Evolutionary conservation across 2,329 filamentous ascomycete genomes (phyloP).

Genomic region (Fusarium dlaminii): DNA sequence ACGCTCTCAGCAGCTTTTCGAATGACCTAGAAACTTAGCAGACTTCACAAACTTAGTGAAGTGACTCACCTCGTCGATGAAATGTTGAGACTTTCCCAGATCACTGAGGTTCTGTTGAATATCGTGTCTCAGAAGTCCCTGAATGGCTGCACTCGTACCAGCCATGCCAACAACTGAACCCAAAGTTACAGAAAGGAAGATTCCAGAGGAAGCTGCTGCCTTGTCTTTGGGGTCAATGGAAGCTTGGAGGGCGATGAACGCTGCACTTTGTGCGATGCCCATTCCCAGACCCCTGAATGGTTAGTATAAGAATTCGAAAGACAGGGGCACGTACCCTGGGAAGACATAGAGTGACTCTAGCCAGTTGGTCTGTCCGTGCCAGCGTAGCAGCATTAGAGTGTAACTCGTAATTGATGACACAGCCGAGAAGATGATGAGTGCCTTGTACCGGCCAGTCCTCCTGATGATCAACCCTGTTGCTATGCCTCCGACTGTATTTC

Average conservation of each 20-base stretch:
- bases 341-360: slow-evolving; percentile 68
- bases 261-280: slow-evolving; percentile 52
- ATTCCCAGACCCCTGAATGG: slow-evolving; percentile 44
- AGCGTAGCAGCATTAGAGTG: slow-evolving; percentile 61
- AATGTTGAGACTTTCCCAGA: slow-evolving; percentile 14
- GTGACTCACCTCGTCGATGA: slow-evolving; percentile 18
- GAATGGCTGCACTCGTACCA: slow-evolving; percentile 48
- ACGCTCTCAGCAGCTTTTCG: slow-evolving; percentile 32
- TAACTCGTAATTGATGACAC: slow-evolving; percentile 62
- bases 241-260: slow-evolving; percentile 54
- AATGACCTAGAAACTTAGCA: slow-evolving; percentile 20
- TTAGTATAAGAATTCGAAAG: neutral
- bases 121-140: slow-evolving; percentile 7
- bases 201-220: slow-evolving; percentile 52
- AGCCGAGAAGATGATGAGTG: slow-evolving; percentile 60
- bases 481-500: slow-evolving; percentile 72
- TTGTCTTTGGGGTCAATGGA: slow-evolving; percentile 51
- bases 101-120: slow-evolving; percentile 9
- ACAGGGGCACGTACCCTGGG: slow-evolving; percentile 46
- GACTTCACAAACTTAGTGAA: fast-evolving
- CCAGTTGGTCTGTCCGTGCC: slow-evolving; percentile 67
- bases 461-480: slow-evolving; percentile 67
- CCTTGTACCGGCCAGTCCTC: slow-evolving; percentile 68
- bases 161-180: slow-evolving; percentile 50
- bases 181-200: slow-evolving; percentile 52